phyloP scores from a whole-genome alignment of 768 basidiomycete genomes.

The Phylloporus sp. region DNA sequence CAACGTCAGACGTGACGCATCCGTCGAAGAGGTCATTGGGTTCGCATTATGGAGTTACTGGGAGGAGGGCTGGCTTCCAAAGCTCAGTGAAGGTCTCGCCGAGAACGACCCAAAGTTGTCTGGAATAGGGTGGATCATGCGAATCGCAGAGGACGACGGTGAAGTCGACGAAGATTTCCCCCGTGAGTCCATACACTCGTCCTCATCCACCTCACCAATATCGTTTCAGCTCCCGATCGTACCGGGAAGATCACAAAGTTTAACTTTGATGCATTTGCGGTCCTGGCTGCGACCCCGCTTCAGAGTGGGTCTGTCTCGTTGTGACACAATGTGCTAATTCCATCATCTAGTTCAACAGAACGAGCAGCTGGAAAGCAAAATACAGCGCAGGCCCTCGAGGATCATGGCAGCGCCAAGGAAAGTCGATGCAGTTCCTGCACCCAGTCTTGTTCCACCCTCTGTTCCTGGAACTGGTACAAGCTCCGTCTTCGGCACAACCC shows the following conservation, averaged over 20 bases:
- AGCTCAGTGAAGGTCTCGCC: conserved; percentile 60
- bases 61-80: conserved; percentile 81
- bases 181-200: conserved; percentile 49
- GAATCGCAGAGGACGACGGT: conserved; percentile 94
- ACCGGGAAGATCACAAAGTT: conserved; percentile 83
- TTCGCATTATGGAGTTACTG: conserved; percentile 90
- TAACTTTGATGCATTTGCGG: conserved; percentile 84
- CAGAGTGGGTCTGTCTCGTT: conserved; percentile 50
- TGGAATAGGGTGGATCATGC: conserved; percentile 85
- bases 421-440: conserved; percentile 39
- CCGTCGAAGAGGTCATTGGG: conserved; percentile 93
- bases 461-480: conserved; percentile 39
- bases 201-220: neutral
- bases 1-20: conserved; percentile 80
- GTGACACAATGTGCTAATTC: neutral
- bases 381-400: conserved; percentile 72
- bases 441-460: conserved; percentile 37
- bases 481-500: conserved; percentile 44
- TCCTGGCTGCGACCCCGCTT: conserved; percentile 66
- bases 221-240: conserved; percentile 78
- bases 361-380: conserved; percentile 68
- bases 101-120: conserved; percentile 66
- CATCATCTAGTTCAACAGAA: conserved; percentile 64
- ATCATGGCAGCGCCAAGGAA: conserved; percentile 59
- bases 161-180: conserved; percentile 99